These are phyloP conservation scores for Neocucurbitaria cava DNA, from an alignment of 2,329 filamentous ascomycete species.

Conservation along the genomic window DNA sequence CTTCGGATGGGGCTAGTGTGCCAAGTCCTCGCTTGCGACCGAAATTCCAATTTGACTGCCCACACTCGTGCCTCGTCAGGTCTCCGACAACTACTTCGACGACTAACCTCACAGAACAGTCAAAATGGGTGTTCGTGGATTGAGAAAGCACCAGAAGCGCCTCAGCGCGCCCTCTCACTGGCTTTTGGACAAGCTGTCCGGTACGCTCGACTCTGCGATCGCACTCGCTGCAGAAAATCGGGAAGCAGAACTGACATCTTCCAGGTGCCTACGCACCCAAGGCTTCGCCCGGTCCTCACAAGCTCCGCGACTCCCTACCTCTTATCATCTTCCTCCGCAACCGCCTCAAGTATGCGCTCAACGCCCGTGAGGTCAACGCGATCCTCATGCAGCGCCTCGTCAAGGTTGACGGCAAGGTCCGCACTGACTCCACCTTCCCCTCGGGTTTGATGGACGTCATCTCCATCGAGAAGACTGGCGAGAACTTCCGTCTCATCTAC, in stretches of 20 bases:
- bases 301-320: constrained; percentile 98
- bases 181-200: constrained; percentile 99
- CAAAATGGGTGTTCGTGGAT: constrained; percentile 69
- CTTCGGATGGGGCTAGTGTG: constrained; percentile 5
- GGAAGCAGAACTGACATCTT: constrained; percentile 25
- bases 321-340: constrained; percentile 83
- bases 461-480: constrained; percentile 98
- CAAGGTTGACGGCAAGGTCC: constrained; percentile 99
- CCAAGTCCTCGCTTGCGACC: constrained; percentile 9
- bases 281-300: constrained; percentile 89
- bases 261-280: constrained; percentile 65
- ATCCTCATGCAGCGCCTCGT: constrained; percentile 99
- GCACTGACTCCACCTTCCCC: constrained; percentile 97
- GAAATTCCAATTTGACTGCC: constrained; percentile 15
- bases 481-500: constrained; percentile 99
- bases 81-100: constrained; percentile 41
- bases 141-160: constrained; percentile 99
- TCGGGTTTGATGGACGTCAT: constrained; percentile 99
- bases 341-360: constrained; percentile 99
- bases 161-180: constrained; percentile 98
- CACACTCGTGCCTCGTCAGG: too few relatives aligned
- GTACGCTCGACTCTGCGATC: constrained; percentile 62
- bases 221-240: constrained; percentile 11
- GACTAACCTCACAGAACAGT: constrained; percentile 50
- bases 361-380: constrained; percentile 94